phyloP scores from a whole-genome alignment of 164 flowering plant genomes.

The Nelumbo lutea region DNA sequence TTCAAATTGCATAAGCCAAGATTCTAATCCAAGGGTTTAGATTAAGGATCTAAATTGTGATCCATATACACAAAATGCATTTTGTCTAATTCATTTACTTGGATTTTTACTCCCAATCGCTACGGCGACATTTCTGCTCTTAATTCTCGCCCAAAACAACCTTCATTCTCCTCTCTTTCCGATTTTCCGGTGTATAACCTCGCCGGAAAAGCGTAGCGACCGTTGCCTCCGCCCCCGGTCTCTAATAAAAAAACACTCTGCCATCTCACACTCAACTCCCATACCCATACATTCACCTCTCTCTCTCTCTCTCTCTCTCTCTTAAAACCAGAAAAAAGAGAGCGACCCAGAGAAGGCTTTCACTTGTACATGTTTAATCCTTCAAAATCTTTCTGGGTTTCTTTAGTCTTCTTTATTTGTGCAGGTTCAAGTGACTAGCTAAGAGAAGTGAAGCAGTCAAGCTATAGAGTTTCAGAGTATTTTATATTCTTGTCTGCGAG shows the following conservation, averaged over 20 bases:
- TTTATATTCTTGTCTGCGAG: neutral
- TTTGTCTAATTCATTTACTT: no score
- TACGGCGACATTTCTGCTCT: neutral
- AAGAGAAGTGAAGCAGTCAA: neutral
- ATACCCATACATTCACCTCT: neutral
- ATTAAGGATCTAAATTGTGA: neutral
- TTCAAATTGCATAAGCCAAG: no score
- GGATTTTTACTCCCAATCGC: neutral
- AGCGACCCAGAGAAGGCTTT: neutral
- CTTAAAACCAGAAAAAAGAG: neutral
- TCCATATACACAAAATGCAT: no score
- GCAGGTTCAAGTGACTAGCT: neutral
- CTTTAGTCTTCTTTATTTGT: neutral
- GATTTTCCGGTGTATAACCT: neutral
- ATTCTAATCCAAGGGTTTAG: no score
- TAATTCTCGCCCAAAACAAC: neutral
- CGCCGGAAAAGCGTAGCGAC: neutral
- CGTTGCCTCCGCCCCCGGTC: neutral
- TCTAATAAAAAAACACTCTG: no score
- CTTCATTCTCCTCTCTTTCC: neutral
- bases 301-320: neutral
- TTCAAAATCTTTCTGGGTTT: conserved; percentile 5
- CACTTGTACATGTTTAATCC: neutral
- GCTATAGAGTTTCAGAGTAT: neutral
- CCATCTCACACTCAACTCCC: neutral